Evolutionary conservation across 139 green algal genomes (phyloP), one percentile per base, ranked within the genome.

Genomic region (Eudorina sp.): DNA sequence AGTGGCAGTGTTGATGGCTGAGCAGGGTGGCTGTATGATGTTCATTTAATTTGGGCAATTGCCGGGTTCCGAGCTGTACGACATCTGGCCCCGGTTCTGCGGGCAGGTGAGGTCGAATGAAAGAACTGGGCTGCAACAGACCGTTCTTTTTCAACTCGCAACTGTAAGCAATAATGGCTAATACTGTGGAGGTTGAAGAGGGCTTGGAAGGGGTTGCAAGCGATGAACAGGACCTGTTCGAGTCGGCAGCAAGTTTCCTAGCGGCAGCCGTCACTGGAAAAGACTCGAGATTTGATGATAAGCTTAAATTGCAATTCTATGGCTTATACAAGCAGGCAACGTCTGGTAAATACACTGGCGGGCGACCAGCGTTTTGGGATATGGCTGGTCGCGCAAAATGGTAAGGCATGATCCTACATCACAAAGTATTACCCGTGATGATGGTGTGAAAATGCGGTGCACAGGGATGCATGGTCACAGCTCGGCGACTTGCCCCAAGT

Each of bases 401-500:
- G 83, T 81, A 53, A 78, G 62, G 8, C 40, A 34, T 34, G 41
- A n/a, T n/a, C n/a, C 16, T 25, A 60, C 16, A 13, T 31, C 29
- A 69, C 3, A 18, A 3, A 31, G 31, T 31, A 4, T 21, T 29
- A 3, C 51, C 2, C 18, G 21, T 69, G 38, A 48, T 60, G 11
- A 36, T 29, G 4, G 4, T 38, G 38, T 45, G 25, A 40, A 60
- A 53, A 69, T 48, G 11, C 9, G 48, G 48, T 21, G 13, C 34
- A 45, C 85, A 90, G 86, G 86, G 86, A 90, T 60, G 86, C 86
- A 0, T 90, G 86, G 86, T 23, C 46, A 16, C 27, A 73, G 48
- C 34, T 90, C 3, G 86, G 76, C 11, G 74, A 85, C 76, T 14
- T 90, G 25, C 11, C 31, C 3, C 70, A 80, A 51, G 43, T 45